Base-by-base conservation (phyloP, 306 rosid species). In the Canavalia ensiformis region DNA sequence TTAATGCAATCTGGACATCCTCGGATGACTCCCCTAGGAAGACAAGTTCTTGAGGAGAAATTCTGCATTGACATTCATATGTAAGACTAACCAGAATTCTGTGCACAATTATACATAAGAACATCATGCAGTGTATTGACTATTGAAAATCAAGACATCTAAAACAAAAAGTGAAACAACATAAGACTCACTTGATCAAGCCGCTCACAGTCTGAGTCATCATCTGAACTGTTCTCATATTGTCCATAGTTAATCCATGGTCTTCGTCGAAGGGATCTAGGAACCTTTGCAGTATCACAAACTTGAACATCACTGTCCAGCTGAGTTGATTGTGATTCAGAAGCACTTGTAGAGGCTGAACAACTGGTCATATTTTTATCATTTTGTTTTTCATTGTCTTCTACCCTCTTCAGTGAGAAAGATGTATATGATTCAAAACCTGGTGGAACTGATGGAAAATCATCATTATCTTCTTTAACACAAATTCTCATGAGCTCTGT, bases 371-470 rank as follows among this genome's bases (percentile, higher is more conserved):
- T 47, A 86, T 44, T 87, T 81, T 80, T 78, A 73, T 65, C 84
- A 12, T 77, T 87, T 71, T 85, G 90, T 82, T 84, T 88, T 71
- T 84, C 90, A 81, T 58, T 81, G 72, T 84, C 89, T 72, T 85
- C 88, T 66, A 87, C 89, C 84, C 88, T 85, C 75, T 84, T 88
- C 46, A 88, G 55, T 66, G 90, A 72, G 76, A 91, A 90, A 18
- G 98, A 90, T 68, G 92, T 87, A 82, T 85, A 92, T 75, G 97
- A 88, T 90, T 96, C 99, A 75, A 96, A 96, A 66, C 99, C 99
- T 2, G 99, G 99, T 85, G 99, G 99, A 85, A 93, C 94, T 39
- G 97, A 85, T 77, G 99, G 99, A 86, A 86, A 93, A 51, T 93
- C 99, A 8, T 96, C 99, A 4, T 84, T 93, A 83, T 96, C 99